Conservation (phyloP, 768 basidiomycete species). For the Trametes elegans region DNA sequence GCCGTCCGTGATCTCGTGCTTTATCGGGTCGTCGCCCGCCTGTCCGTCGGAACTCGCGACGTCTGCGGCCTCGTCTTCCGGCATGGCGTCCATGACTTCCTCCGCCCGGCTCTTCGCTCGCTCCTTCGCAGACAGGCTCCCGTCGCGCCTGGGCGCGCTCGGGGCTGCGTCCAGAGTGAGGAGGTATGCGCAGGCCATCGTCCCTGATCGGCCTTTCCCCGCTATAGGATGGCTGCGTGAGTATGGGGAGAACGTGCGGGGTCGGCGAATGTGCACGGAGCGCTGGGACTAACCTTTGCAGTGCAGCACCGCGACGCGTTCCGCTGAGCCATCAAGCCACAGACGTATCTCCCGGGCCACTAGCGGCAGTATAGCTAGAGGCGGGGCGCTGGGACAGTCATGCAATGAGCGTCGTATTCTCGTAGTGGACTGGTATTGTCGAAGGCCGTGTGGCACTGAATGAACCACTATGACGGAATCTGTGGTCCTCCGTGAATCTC, state of each 20-base stretch:
- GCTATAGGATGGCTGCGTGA: conserved; percentile 38
- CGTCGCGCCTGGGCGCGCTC: conserved; percentile 45
- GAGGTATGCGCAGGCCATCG: conserved; percentile 80
- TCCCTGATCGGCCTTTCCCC: conserved; percentile 84
- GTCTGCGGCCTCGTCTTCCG: conserved; percentile 36
- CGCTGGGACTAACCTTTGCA: conserved; percentile 68
- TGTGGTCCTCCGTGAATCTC: no score
- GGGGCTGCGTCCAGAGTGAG: conserved; percentile 54
- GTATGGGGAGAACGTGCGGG: no score
- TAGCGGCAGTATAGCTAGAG: conserved; percentile 69
- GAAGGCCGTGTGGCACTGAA: no score
- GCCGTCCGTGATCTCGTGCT: conserved; percentile 14
- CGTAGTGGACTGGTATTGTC: not conserved
- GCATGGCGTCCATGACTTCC: conserved; percentile 47
- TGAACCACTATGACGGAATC: no score
- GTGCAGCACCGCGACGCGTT: conserved; percentile 77
- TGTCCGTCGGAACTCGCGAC: conserved; percentile 10
- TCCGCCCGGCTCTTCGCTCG: conserved; percentile 48
- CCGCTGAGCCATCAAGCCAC: conserved; percentile 65
- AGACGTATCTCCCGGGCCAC: conserved; percentile 69
- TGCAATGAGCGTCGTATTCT: not conserved
- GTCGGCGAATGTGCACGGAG: not conserved
- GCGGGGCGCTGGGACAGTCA: conserved; percentile 56
- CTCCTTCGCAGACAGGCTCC: conserved; percentile 47
- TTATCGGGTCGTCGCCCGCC: conserved; percentile 20